Percentiles rank a stretch among this genome's conserved stretches.
Conservation (phyloP, 331 rosid genomes). For the Dryas integrifolia region DNA sequence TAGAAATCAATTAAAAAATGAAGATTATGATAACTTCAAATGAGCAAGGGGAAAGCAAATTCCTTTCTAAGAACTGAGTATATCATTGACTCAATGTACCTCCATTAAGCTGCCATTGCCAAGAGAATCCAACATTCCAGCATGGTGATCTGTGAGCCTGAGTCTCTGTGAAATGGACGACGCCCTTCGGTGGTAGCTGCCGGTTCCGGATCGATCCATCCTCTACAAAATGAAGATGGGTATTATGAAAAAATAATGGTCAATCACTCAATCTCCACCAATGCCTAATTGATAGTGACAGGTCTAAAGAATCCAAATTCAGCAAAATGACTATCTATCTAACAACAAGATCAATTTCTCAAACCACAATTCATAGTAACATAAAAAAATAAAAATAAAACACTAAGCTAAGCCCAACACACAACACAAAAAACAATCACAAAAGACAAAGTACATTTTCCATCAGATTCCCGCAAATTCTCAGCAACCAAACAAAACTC, state of each 20-base stretch:
- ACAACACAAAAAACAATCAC: not conserved
- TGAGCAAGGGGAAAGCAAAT: not conserved
- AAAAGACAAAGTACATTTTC: not conserved
- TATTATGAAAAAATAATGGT: not conserved
- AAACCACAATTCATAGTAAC: not conserved
- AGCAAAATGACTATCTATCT: not conserved
- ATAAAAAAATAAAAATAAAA: not conserved
- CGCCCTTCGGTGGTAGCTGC: conserved; percentile 74
- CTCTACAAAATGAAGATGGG: conserved; percentile 43
- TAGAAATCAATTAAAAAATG: not conserved
- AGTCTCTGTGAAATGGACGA: conserved; percentile 63
- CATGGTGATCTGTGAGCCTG: conserved; percentile 54
- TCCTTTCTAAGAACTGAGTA: not conserved
- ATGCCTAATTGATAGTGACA: not conserved
- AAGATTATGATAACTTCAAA: not conserved
- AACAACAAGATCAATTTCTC: not conserved
- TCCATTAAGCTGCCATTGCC: conserved; percentile 92
- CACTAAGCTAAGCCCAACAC: not conserved
- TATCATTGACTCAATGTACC: conserved; percentile 38
- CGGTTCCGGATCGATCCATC: conserved; percentile 88
- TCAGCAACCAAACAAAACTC: conserved; percentile 6
- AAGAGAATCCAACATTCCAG: conserved; percentile 58
- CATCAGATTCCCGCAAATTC: conserved; percentile 1
- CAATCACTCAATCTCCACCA: not conserved
- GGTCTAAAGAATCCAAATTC: not conserved